Percentiles rank a stretch among this genome's conserved stretches.
These are phyloP conservation scores for Cytospora piceae DNA, from an alignment of 2,329 filamentous ascomycete genomes.

Conservation along the genomic window DNA sequence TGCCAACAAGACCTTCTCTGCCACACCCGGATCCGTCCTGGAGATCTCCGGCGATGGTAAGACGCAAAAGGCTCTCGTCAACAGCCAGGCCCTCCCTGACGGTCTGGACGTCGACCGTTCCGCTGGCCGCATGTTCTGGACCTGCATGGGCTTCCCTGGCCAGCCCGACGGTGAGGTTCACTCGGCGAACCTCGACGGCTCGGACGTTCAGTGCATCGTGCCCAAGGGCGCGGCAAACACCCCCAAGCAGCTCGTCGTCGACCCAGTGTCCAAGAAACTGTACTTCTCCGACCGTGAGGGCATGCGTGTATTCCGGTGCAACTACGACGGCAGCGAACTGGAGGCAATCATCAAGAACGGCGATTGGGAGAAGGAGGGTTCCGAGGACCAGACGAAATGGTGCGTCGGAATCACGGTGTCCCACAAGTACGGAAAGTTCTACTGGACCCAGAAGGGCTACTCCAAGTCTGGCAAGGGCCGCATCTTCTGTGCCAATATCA, in stretches of 20 bases:
- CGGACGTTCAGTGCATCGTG: slow-evolving; percentile 48
- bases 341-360: slow-evolving; percentile 44
- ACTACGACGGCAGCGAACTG: slow-evolving; percentile 44
- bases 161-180: slow-evolving; percentile 48
- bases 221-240: slow-evolving; percentile 51
- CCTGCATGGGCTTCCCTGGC: slow-evolving; percentile 49
- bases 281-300: slow-evolving; percentile 53
- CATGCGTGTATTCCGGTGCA: slow-evolving; percentile 43
- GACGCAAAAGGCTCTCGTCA: slow-evolving; percentile 34
- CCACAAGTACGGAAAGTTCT: slow-evolving; percentile 48
- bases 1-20: slow-evolving; percentile 16
- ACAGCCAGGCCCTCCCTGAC: slow-evolving; percentile 44
- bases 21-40: slow-evolving; percentile 30
- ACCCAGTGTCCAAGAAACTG: slow-evolving; percentile 38
- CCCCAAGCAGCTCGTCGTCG: slow-evolving; percentile 47
- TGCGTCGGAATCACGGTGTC: slow-evolving; percentile 60
- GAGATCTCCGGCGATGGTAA: slow-evolving; percentile 33
- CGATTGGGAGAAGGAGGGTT: slow-evolving; percentile 25
- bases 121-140: slow-evolving; percentile 50
- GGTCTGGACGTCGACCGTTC: slow-evolving; percentile 45
- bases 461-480: slow-evolving; percentile 55
- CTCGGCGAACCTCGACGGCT: slow-evolving; percentile 51
- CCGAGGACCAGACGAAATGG: slow-evolving; percentile 46
- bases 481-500: slow-evolving; percentile 55
- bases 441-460: slow-evolving; percentile 64